Percentiles rank a stretch among this genome's conserved stretches.
Conservation (phyloP, 2,329 filamentous ascomycete genomes). For the Rutstroemia sp. region DNA sequence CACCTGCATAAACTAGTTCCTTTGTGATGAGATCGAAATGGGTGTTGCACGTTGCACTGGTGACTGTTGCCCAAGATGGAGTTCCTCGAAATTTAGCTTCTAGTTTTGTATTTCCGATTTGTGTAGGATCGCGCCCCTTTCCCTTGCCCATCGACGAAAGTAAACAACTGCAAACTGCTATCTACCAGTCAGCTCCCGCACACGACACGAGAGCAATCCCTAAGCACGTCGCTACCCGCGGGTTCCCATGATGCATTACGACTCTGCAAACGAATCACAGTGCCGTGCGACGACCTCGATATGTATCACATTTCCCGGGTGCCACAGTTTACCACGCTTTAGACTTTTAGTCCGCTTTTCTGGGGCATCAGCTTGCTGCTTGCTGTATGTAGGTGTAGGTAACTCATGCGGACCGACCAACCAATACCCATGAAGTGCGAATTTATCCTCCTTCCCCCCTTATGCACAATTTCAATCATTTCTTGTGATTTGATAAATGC, state of each 20-base stretch:
- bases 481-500: constrained; percentile 15
- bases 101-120: too few species aligned
- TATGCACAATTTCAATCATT: constrained; percentile 19
- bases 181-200: background rate
- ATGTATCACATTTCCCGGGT: background rate
- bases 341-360: background rate
- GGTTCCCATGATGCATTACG: background rate
- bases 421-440: background rate
- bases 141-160: too few species aligned
- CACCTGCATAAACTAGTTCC: too few species aligned
- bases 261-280: constrained; percentile 2
- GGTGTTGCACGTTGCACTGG: too few species aligned
- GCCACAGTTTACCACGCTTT: background rate
- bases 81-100: too few species aligned
- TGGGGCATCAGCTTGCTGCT: too few species aligned
- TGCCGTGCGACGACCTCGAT: background rate
- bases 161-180: too few species aligned
- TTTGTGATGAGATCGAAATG: too few species aligned
- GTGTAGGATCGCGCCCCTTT: too few species aligned
- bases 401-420: background rate
- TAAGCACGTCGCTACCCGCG: constrained; percentile 1
- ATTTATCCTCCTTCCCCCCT: constrained; percentile 8
- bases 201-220: background rate
- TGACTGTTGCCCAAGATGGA: too few species aligned
- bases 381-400: background rate